Conservation (phyloP, 257 asterid genomes). For the Prunella vulgaris region DNA sequence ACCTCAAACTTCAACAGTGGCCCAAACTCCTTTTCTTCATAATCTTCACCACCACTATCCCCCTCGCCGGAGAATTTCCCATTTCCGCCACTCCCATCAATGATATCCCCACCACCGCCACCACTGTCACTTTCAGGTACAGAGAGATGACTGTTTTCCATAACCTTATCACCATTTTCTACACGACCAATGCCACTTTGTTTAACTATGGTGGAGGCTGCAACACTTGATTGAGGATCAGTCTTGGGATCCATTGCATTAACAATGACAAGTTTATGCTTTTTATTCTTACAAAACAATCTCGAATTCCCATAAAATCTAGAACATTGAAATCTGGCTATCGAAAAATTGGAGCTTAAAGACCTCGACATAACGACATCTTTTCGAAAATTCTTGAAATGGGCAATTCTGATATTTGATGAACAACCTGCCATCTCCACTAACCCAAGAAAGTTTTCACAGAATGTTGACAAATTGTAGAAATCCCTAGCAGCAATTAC, state of each 20-base stretch:
- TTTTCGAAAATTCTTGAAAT: conserved; percentile 35
- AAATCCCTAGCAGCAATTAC: conserved; percentile 12
- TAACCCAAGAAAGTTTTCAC: neutral
- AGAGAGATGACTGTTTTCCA: conserved; percentile 21
- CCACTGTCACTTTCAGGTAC: conserved; percentile 26
- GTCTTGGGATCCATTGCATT: conserved; percentile 36
- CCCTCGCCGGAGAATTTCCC: conserved; percentile 45
- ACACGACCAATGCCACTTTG: conserved; percentile 5
- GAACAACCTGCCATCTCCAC: conserved; percentile 55
- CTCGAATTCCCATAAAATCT: conserved; percentile 18
- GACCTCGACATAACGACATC: conserved; percentile 28
- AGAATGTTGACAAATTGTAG: conserved; percentile 39
- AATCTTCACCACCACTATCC: conserved; percentile 43
- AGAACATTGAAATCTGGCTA: conserved; percentile 21
- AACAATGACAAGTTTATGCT: conserved; percentile 40
- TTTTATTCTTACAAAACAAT: conserved; percentile 21
- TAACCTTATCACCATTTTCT: conserved; percentile 29
- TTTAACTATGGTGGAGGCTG: conserved; percentile 19
- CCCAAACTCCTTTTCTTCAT: conserved; percentile 78
- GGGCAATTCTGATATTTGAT: conserved; percentile 40
- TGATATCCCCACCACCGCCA: conserved; percentile 33
- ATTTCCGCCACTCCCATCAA: conserved; percentile 44
- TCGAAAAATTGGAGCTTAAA: conserved; percentile 21
- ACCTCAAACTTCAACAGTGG: conserved; percentile 83
- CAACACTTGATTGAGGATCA: conserved; percentile 36